Percentiles rank a stretch among this genome's conserved stretches.
These are phyloP conservation scores for Tritrichomonas foetus DNA, from an alignment of 208 protist species.

Conservation along the genomic window DNA sequence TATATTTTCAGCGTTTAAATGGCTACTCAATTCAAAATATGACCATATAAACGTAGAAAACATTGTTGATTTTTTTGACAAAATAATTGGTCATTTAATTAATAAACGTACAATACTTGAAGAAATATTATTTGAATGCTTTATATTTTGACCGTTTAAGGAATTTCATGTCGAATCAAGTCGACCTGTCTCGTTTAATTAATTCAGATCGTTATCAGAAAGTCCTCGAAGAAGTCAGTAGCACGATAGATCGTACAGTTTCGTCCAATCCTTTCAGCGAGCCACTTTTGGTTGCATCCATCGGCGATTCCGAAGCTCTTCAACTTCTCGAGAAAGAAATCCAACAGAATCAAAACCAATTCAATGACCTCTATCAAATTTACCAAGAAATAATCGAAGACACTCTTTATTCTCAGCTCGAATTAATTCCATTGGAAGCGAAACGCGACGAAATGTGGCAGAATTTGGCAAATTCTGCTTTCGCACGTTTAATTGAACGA, in stretches of 20 bases:
- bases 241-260: not conserved
- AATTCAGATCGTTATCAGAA: not conserved
- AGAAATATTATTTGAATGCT: too few relatives aligned
- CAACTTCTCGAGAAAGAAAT: not conserved
- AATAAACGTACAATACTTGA: too few relatives aligned
- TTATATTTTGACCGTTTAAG: too few relatives aligned
- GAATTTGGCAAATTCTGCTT: not conserved
- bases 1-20: too few relatives aligned
- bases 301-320: not conserved
- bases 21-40: too few relatives aligned
- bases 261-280: not conserved
- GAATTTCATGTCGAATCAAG: too few relatives aligned
- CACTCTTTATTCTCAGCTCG: not conserved
- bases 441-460: not conserved
- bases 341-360: not conserved
- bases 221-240: not conserved
- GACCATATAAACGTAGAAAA: too few relatives aligned
- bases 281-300: not conserved
- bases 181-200: too few relatives aligned
- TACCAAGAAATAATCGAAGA: constrained; percentile 15
- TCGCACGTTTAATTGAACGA: not conserved
- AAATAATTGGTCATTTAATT: too few relatives aligned
- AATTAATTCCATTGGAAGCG: not conserved
- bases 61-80: too few relatives aligned
- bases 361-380: not conserved